Conservation (phyloP, 2,329 filamentous ascomycete species). For the Pseudodiploospora longispora region DNA sequence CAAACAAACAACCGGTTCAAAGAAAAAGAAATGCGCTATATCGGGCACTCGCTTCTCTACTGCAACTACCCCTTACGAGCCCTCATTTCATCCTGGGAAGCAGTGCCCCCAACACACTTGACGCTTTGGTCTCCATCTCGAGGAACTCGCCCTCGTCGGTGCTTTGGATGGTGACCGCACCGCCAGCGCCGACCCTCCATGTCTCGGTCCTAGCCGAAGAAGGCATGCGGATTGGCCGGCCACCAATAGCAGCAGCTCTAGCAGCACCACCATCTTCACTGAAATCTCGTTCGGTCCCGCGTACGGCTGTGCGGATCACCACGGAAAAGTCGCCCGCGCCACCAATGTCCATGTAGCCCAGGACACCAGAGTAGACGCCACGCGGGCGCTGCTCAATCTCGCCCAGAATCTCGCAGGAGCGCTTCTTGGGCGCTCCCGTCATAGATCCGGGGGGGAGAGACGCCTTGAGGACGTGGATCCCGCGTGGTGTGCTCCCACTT, state of each 20-base stretch:
- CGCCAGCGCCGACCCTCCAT: slow-evolving; percentile 63
- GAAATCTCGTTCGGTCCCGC: neutral
- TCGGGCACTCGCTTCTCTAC: too few relatives aligned
- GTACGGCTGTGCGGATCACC: slow-evolving; percentile 58
- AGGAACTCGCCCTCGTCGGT: slow-evolving; percentile 56
- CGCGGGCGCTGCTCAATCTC: slow-evolving; percentile 46
- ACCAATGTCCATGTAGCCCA: slow-evolving; percentile 63
- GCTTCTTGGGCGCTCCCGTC: slow-evolving; percentile 69
- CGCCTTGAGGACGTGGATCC: slow-evolving; percentile 51
- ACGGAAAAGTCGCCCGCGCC: slow-evolving; percentile 65
- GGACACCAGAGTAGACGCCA: slow-evolving; percentile 59
- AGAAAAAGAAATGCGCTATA: too few relatives aligned
- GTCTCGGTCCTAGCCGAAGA: slow-evolving; percentile 22
- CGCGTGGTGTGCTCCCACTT: slow-evolving; percentile 24
- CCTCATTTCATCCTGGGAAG: neutral
- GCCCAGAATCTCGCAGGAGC: slow-evolving; percentile 58
- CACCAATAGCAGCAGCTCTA: neutral
- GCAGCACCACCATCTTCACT: slow-evolving; percentile 5
- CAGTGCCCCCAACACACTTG: slow-evolving; percentile 1
- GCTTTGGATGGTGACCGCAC: slow-evolving; percentile 62
- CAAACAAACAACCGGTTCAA: too few relatives aligned
- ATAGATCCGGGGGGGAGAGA: slow-evolving; percentile 64
- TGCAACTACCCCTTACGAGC: too few relatives aligned
- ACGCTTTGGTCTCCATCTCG: slow-evolving; percentile 54
- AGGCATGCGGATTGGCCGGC: neutral